Base-by-base conservation (phyloP, 2,329 filamentous ascomycete species). In the Pyrenophora tritici-repentis region DNA sequence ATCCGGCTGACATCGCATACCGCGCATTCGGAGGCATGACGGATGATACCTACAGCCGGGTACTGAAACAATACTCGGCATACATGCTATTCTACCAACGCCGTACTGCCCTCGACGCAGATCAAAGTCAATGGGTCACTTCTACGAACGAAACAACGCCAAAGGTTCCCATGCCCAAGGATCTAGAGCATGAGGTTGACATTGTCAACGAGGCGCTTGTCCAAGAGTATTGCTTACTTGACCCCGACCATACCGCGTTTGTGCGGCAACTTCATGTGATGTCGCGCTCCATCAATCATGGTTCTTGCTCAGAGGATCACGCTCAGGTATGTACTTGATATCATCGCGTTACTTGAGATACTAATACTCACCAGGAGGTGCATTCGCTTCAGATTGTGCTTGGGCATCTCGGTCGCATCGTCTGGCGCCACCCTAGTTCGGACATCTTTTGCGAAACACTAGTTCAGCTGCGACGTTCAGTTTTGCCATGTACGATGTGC, bases 21-120 rank as follows among this genome's bases (percentile, higher is more conserved):
- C 83, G 87, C 35, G 94, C 92, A 62, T 96, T 91, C 51, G 77
- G 78, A 24, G 77, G 77, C 1, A 75, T 56, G 16, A 65, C 51
- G 12, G 71, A 72, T 4, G 70, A 73, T 3, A 50, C 56, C 9
- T 68, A 65, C 33, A 64, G 56, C 18, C 61, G 64, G 6, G 58
- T 62, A 29, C 62, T 60, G 43, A 73, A 73, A 47, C 59, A 64
- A 34, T 73, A 65, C 47, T 97, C 91, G 70, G 94, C 93, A 10
- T 99, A 99, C 73, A 97, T 99, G 90, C 81, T 99, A 7, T 97
- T 99, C 73, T 99, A 99, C 71, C 89, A 97, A 71, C 86, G 94
- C 41, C 83, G 86, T 3, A 86, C 86, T 0, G 83, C 84, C 4
- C 79, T 92, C 48, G 77, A 79, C 7, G 53, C 66, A 9, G 69